Percentiles rank a stretch among this genome's conserved stretches.
phyloP scores from a whole-genome alignment of 805 yeast genomes.

The Peterozyma xylosa region DNA sequence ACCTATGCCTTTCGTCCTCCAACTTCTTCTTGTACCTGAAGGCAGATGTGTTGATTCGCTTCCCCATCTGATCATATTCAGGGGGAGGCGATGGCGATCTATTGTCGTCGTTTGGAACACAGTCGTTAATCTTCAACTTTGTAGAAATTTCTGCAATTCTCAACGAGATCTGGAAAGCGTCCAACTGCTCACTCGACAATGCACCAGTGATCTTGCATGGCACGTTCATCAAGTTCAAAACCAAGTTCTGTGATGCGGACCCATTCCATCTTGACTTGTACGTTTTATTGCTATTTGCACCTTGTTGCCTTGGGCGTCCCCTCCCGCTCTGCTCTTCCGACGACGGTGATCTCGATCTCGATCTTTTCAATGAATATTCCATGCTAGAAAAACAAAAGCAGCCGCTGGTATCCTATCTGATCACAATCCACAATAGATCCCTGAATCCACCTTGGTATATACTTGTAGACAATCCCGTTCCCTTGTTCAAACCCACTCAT shows the following conservation, averaged over 20 bases:
- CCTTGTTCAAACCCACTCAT: too few species aligned
- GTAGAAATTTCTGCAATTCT: slow-evolving; percentile 77
- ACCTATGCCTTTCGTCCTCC: slow-evolving; percentile 72
- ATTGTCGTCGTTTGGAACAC: slow-evolving; percentile 39
- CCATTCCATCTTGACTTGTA: slow-evolving; percentile 3
- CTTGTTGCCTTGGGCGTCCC: too few species aligned
- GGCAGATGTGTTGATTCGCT: slow-evolving; percentile 80
- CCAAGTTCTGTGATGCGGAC: slow-evolving; percentile 2
- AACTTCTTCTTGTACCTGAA: slow-evolving; percentile 49
- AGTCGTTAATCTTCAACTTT: slow-evolving; percentile 42
- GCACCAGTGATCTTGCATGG: slow-evolving; percentile 38
- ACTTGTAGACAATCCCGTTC: too few species aligned
- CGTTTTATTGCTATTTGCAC: background rate
- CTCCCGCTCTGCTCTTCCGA: background rate
- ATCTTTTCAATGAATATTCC: slow-evolving; percentile 4
- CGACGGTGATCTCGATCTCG: slow-evolving; percentile 2
- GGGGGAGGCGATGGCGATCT: slow-evolving; percentile 92
- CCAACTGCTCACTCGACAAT: slow-evolving; percentile 71
- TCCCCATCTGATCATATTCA: slow-evolving; percentile 74
- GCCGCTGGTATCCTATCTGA: too few species aligned
- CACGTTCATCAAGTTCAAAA: slow-evolving; percentile 12
- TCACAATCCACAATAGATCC: too few species aligned
- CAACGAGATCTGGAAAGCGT: slow-evolving; percentile 59
- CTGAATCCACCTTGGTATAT: too few species aligned
- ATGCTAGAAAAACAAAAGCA: background rate